Base-by-base conservation (phyloP, 805 yeast genomes). In the Zygosaccharomyces kombuchaensis region DNA sequence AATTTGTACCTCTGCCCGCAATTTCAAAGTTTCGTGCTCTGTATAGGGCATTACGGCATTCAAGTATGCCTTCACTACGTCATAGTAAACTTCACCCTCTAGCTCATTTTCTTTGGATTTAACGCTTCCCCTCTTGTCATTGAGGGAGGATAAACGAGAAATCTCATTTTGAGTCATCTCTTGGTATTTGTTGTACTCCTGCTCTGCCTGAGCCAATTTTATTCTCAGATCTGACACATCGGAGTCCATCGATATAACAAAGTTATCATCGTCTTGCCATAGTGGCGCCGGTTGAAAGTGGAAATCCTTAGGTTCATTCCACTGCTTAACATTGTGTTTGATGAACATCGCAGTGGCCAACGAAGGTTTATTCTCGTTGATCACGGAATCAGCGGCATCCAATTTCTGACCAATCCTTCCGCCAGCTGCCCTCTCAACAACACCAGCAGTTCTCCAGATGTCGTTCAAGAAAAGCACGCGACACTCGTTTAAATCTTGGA, bases 241-340 rank as follows among this genome's bases (percentile, higher is more conserved):
- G 5, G 73, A 75, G 34, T 77, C 81, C 36, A 76, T 75, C 4
- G 75, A 71, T 1, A 80, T 75, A 51, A 83, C 73, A 58, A 86
- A 75, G 29, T 77, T 70, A 53, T 88, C 96, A 65, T 93, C 97
- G 59, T 93, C 99, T 66, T 91, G 98, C 99, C 99, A 93, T 34
- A 93, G 83, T 25, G 89, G 82, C 21, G 95, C 82, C 1, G 98
- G 96, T 51, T 86, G 77, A 58, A 85, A 93, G 53, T 79, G 74
- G 60, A 85, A 87, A 67, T 91, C 98, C 6, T 70, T 71, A 1
- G 97, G 98, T 56, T 89, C 97, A 36, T 73, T 73, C 97, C 96
- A 93, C 12, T 71, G 71, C 14, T 68, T 66, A 21, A 76, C 51
- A 63, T 93, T 93, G 67, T 93, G 99, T 59, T 89, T 89, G 45